Evolutionary conservation across 2,329 filamentous ascomycete species (phyloP).

Genomic region (Xylariaceae sp.): DNA sequence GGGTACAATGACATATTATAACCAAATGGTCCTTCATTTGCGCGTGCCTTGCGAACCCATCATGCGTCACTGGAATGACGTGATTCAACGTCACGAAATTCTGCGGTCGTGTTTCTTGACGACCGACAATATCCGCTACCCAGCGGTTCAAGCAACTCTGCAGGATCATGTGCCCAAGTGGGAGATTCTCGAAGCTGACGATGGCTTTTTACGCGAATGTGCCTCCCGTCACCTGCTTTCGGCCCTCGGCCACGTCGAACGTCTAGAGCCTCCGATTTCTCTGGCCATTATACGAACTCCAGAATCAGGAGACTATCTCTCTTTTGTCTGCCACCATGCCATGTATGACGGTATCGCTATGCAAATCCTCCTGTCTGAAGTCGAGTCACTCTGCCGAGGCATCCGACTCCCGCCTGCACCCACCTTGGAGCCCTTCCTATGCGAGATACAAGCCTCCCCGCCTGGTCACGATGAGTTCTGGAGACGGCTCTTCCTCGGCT

Average conservation of each 20-base stretch:
- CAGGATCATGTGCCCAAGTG: conserved; percentile 38
- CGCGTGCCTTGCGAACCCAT: conserved; percentile 45
- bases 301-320: conserved; percentile 36
- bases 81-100: conserved; percentile 66
- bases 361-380: conserved; percentile 60
- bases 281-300: conserved; percentile 35
- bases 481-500: conserved; percentile 48
- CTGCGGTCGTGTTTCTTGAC: conserved; percentile 70
- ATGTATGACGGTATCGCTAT: conserved; percentile 84
- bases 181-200: conserved; percentile 29
- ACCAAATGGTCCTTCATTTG: conserved; percentile 62
- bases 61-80: conserved; percentile 53
- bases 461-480: conserved; percentile 59
- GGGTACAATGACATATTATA: conserved; percentile 58
- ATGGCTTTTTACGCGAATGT: conserved; percentile 15
- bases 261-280: conserved; percentile 44
- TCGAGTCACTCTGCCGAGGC: conserved; percentile 54
- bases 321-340: conserved; percentile 65
- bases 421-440: conserved; percentile 60
- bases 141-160: conserved; percentile 70
- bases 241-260: conserved; percentile 35
- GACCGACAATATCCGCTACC: conserved; percentile 53
- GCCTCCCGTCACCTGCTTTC: conserved; percentile 37
- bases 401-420: conserved; percentile 42
- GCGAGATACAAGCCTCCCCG: conserved; percentile 46